Conservation (phyloP, 129 eudicot species). For the Chrysanthemum makinoi region DNA sequence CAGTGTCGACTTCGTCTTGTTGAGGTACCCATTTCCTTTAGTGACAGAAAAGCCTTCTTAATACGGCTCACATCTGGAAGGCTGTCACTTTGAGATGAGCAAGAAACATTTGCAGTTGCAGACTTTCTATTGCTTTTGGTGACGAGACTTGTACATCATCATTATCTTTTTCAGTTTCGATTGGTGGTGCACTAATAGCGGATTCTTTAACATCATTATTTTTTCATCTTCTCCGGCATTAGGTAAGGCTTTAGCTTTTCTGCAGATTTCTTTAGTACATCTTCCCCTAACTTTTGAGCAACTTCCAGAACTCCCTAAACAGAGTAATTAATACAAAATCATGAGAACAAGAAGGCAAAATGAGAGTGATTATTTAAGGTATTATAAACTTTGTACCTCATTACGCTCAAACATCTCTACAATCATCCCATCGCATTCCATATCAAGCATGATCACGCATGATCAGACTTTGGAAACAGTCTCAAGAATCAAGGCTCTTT, state of each 20-base stretch:
- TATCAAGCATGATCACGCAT: too few species aligned
- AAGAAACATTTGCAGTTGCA: conserved; percentile 26
- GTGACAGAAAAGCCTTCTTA: conserved; percentile 21
- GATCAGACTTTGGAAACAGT: too few species aligned
- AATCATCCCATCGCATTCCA: too few species aligned
- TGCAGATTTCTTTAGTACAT: too few species aligned
- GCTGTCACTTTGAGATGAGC: conserved; percentile 35
- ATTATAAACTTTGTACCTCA: too few species aligned
- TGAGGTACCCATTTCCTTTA: conserved; percentile 36
- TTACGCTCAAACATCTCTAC: too few species aligned
- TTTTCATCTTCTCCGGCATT: conserved; percentile 28
- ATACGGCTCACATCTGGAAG: conserved; percentile 47
- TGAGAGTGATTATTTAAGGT: too few species aligned
- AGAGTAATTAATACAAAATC: too few species aligned
- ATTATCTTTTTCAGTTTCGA: conserved; percentile 6
- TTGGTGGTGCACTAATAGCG: not conserved
- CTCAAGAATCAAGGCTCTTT: too few species aligned
- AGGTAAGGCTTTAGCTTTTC: conserved; percentile 26
- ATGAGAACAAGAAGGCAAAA: too few species aligned
- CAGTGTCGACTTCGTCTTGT: conserved; percentile 21
- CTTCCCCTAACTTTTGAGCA: too few species aligned
- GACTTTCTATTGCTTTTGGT: conserved; percentile 34
- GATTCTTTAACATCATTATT: conserved; percentile 21
- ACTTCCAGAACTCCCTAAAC: too few species aligned
- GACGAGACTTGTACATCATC: conserved; percentile 34